Conservation (phyloP, 306 rosid species). For the Trichosanthes cucumerina region DNA sequence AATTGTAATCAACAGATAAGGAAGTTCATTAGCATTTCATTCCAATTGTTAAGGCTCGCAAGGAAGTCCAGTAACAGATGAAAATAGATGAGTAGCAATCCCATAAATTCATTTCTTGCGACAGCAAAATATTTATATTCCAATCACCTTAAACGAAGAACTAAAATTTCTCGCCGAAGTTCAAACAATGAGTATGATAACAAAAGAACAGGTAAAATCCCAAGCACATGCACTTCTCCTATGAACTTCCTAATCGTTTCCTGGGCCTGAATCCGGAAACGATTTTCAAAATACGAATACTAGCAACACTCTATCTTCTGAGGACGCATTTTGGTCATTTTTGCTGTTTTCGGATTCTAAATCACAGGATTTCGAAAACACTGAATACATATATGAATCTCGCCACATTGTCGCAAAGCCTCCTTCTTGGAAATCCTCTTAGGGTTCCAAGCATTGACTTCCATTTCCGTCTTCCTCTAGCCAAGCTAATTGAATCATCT, state of each 20-base stretch:
- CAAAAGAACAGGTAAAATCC: neutral
- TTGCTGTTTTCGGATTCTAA: neutral
- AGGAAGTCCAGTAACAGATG: neutral
- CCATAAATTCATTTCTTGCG: too few species aligned
- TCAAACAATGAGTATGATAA: neutral
- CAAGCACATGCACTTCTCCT: neutral
- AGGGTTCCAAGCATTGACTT: neutral
- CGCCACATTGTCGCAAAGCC: neutral
- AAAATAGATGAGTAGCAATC: neutral
- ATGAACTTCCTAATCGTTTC: neutral
- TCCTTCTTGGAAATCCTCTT: neutral
- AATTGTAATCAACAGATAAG: neutral
- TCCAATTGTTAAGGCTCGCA: neutral
- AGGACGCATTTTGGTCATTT: neutral
- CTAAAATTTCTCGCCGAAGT: neutral
- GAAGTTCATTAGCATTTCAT: neutral
- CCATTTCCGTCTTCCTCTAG: neutral
- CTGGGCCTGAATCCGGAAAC: neutral
- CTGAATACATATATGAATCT: neutral
- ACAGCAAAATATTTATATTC: neutral
- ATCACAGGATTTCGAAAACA: neutral
- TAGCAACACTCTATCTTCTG: neutral
- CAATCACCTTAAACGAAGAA: neutral
- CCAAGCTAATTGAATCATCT: too few species aligned
- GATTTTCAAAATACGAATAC: neutral